Evolutionary conservation across 805 yeast genomes (phyloP).

Genomic region (Saccharomyces paradoxus): DNA sequence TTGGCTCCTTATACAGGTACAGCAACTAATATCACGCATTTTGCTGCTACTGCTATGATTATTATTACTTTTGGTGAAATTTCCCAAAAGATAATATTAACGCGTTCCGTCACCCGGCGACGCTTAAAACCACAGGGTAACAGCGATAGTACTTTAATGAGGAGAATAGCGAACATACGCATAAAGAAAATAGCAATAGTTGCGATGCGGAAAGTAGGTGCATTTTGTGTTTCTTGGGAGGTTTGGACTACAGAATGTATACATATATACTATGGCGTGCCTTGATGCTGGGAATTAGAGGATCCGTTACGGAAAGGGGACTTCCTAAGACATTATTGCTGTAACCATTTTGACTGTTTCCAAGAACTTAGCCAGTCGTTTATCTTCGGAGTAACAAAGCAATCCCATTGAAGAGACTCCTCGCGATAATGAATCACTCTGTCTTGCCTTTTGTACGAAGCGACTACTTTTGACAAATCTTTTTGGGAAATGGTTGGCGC

Average conservation of each 20-base stretch:
- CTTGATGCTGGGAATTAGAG: background rate
- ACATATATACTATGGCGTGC: background rate
- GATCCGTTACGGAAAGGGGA: background rate
- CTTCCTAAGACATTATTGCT: background rate
- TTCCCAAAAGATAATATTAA: background rate
- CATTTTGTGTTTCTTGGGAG: background rate
- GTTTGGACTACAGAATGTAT: background rate
- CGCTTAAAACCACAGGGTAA: background rate
- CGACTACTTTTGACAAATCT: slow-evolving; percentile 5
- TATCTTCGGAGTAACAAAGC: slow-evolving; percentile 11
- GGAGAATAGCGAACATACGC: background rate
- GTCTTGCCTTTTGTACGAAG: slow-evolving; percentile 2
- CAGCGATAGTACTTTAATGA: too few species aligned
- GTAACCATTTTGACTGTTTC: background rate
- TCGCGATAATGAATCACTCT: slow-evolving; percentile 4
- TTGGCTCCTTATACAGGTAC: background rate
- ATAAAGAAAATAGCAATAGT: background rate
- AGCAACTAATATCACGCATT: background rate
- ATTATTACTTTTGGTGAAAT: background rate
- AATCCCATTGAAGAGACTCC: slow-evolving; percentile 12
- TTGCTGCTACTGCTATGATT: background rate
- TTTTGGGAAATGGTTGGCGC: background rate
- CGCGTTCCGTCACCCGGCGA: background rate
- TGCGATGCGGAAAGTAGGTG: background rate
- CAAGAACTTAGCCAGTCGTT: background rate